Base-by-base conservation (phyloP, 208 protist species). In the Phytomonas sp. region DNA sequence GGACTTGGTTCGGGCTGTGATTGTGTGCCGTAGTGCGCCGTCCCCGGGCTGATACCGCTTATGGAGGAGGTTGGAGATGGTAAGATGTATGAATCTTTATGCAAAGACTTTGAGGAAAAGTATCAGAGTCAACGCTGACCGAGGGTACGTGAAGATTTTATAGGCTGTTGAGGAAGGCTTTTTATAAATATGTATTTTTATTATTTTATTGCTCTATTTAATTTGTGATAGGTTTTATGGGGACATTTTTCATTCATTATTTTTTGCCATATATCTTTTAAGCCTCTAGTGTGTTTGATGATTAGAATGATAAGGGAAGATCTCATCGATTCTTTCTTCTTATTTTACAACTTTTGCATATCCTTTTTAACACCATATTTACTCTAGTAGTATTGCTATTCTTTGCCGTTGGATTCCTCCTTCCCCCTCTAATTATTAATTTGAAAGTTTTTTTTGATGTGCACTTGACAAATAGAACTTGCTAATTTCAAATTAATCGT, bases 1-100 rank as follows among this genome's bases (percentile, higher is more conserved):
- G 31, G 88, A 94, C 67, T 68, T 87, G 29, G 79, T 94, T 56
- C 81, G 88, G 34, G 78, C 78, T 16, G 83, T 79, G 16, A 66
- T 94, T 29, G 70, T 90, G 31, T 74, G 71, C 33, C 84, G 81
- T 61, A 91, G 81, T 69, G 74, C 79, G 4, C 88, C 88, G 16
- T 80, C 88, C 1, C 87, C 77, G 0, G 88, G 83, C 23, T 94
- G 75, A 74, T 14, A 56, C 16, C 19, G 5, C 40, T 56, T 26
- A 56, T 56, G 45, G 45, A 26, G 45, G 45, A 56, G 45, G 8
- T 56, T 56, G 45, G 1, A 0, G 5, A 26, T 56, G 23, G 26
- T 56, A 23, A 1, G 23, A 6, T 23, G 45, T 56, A 6, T 26
- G 45, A 56, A 56, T 56, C 45, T 56, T 56, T 6, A 26, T 56